Evolutionary conservation across 441 rosid genomes (phyloP), one percentile per base, ranked within the genome.

Genomic region (Metrosideros polymorpha): DNA sequence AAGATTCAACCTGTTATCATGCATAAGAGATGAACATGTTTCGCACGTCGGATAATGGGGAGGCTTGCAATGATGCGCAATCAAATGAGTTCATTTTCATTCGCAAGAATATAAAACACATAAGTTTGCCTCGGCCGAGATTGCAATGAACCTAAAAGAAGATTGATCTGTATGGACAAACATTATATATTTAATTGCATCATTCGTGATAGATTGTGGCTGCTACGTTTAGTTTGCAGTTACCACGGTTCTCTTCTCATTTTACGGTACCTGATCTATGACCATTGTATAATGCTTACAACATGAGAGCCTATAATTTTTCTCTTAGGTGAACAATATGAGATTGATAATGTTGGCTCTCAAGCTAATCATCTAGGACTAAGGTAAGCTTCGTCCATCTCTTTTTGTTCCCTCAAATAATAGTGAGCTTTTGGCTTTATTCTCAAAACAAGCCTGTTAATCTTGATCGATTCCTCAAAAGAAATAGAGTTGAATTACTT

Each of bases 1-100:
- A 22, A 39, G 47, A 39, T 71, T 71, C 17, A 71, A 71, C 45
- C 0, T 6, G n/a, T 22, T 22, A 0, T 39, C n/a, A 22, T 10
- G 79, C 79, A 39, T 35, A 0, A 39, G n/a, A 22, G 17, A n/a
- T 22, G 47, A 66, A 35, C 4, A 35, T 6, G 15, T 35, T 12
- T 39, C 79, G 5, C 1, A 17, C 4, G 0, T 39, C 7, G 0
- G 7, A 22, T 35, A 1, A 9, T 5, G 35, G 4, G 14, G 27
- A 55, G 49, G 49, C 49, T 19, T 39, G n/a, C 25, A 5, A 12
- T 8, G 25, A 32, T 63, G 32, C 25, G 18, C 12, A 63, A 30
- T 22, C 1, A 6, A 5, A 66, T 39, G 4, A 10, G 4, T 35
- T 39, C 13, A 7, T 35, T 71, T 71, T 71, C 79, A 71, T 71